phyloP scores from a whole-genome alignment of 495 filamentous ascomycete genomes.

The Penicillium canariense region DNA sequence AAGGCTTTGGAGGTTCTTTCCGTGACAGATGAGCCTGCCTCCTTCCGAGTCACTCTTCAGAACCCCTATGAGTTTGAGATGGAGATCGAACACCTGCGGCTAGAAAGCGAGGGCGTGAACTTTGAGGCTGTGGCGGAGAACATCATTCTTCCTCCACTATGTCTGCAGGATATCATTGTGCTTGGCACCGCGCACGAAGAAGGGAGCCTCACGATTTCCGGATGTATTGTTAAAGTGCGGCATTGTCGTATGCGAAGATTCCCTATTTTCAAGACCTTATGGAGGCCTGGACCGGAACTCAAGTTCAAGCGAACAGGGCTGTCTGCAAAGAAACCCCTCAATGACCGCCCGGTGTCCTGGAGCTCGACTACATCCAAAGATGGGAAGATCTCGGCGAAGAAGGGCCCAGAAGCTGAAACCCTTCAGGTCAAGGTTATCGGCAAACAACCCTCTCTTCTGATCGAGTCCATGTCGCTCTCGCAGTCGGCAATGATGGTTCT shows the following conservation, averaged over 20 bases:
- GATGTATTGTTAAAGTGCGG: conserved; percentile 74
- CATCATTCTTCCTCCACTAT: conserved; percentile 72
- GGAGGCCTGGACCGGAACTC: conserved; percentile 64
- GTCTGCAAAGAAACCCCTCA: conserved; percentile 52
- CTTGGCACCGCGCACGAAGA: conserved; percentile 61
- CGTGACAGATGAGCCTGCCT: conserved; percentile 71
- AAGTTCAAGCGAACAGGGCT: conserved; percentile 77
- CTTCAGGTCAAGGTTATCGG: conserved; percentile 67
- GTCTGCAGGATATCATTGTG: conserved; percentile 74
- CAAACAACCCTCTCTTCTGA: conserved; percentile 69
- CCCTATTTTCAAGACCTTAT: conserved; percentile 74
- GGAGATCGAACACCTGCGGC: conserved; percentile 75
- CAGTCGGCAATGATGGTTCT: conserved; percentile 89
- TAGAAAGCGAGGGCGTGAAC: conserved; percentile 67
- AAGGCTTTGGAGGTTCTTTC: conserved; percentile 61
- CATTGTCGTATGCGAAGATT: conserved; percentile 81
- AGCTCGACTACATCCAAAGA: conserved; percentile 49
- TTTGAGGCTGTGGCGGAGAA: conserved; percentile 64
- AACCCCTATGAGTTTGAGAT: conserved; percentile 93
- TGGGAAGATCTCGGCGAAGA: conserved; percentile 36
- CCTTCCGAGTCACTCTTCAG: conserved; percentile 79
- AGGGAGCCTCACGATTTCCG: conserved; percentile 70
- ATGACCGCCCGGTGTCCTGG: conserved; percentile 55
- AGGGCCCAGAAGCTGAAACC: conserved; percentile 34
- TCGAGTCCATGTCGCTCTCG: conserved; percentile 73